Evolutionary conservation across 1,284 basidiomycete species (phyloP).

Genomic region (Rhodofomes roseus): DNA sequence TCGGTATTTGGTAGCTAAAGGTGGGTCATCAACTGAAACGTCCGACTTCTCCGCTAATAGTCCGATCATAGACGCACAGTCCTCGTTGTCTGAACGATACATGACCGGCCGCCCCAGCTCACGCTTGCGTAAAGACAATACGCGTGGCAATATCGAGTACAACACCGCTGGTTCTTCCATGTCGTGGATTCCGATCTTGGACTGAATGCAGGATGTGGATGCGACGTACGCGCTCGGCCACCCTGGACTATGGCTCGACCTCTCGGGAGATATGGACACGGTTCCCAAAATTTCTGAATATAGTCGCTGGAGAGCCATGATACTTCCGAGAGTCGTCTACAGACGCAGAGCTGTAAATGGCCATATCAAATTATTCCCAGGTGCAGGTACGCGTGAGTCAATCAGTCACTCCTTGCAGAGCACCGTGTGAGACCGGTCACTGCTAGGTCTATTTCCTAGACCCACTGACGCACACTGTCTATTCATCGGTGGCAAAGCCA

Average conservation of each 20-base stretch:
- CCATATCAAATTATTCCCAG: neutral
- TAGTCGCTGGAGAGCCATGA: neutral
- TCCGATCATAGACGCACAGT: neutral
- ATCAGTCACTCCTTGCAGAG: neutral
- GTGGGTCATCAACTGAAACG: neutral
- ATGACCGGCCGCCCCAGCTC: neutral
- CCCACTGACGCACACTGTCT: neutral
- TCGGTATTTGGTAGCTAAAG: slow-evolving; percentile 59
- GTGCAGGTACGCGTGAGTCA: neutral
- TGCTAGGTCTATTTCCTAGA: neutral
- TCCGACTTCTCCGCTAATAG: neutral
- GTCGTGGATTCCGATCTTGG: neutral
- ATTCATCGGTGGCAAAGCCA: neutral
- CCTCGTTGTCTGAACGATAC: neutral
- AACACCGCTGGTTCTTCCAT: neutral
- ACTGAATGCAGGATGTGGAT: neutral
- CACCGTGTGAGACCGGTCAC: neutral
- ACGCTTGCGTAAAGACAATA: neutral
- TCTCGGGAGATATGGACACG: neutral
- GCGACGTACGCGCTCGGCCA: neutral
- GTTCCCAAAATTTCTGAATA: neutral
- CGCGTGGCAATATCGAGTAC: neutral
- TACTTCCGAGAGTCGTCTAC: neutral
- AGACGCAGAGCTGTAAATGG: neutral
- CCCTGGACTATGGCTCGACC: neutral